phyloP scores from a whole-genome alignment of 139 green algal species.

The Micromonas pusilla region DNA sequence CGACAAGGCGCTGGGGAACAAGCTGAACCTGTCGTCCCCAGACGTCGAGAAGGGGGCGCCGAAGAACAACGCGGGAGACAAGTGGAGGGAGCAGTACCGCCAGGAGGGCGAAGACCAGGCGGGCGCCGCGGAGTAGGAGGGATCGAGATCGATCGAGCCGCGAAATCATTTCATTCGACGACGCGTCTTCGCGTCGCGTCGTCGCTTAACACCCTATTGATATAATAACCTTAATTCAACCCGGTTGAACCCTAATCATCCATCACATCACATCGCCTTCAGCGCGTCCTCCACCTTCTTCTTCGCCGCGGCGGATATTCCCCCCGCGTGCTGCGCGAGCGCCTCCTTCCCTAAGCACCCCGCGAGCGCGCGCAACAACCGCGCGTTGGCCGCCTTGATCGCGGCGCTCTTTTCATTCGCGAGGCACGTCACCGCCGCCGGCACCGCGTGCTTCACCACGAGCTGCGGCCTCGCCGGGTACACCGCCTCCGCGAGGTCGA shows the following conservation, averaged over 20 bases:
- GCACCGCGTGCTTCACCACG: conserved; percentile 17
- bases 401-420: conserved; percentile 14
- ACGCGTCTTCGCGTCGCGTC: neutral
- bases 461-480: conserved; percentile 25
- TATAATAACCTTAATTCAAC: conserved; percentile 6
- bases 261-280: too few species aligned
- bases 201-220: neutral
- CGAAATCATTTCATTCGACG: neutral
- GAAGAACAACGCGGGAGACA: conserved; percentile 17
- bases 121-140: neutral
- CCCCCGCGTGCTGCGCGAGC: neutral
- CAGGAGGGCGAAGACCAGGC: conserved; percentile 2
- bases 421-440: conserved; percentile 18
- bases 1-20: conserved; percentile 16
- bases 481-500: conserved; percentile 30
- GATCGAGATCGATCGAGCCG: too few species aligned
- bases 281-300: neutral
- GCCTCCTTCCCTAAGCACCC: conserved; percentile 18
- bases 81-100: conserved; percentile 25
- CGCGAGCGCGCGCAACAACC: conserved; percentile 7
- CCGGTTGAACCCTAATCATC: too few species aligned
- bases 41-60: conserved; percentile 18
- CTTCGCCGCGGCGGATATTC: neutral
- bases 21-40: conserved; percentile 23
- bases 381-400: conserved; percentile 4